These are phyloP conservation scores for Gossypium bickii DNA, from an alignment of 345 rosid species.

Conservation along the genomic window DNA sequence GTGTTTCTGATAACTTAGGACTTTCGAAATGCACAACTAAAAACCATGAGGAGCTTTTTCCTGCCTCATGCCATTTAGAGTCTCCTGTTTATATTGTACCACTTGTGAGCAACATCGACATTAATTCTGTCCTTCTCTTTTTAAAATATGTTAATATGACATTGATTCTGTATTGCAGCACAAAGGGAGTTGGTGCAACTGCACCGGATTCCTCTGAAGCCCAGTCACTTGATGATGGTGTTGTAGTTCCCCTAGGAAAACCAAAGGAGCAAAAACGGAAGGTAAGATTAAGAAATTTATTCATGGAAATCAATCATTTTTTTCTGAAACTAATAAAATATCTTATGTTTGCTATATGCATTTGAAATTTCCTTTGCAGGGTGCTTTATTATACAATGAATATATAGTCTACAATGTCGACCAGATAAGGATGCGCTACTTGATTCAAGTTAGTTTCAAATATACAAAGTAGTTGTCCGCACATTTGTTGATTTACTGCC, in stretches of 20 bases:
- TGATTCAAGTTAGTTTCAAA: conserved; percentile 73
- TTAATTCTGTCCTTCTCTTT: not conserved
- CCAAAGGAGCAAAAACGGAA: conserved; percentile 39
- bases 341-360: not conserved
- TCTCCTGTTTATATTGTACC: not conserved
- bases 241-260: conserved; percentile 72
- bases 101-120: not conserved
- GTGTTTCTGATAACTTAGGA: not conserved
- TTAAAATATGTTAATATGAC: not conserved
- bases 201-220: conserved; percentile 63
- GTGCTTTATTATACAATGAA: conserved; percentile 62
- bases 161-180: conserved; percentile 39
- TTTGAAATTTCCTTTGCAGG: conserved; percentile 42
- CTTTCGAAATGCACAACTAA: not conserved
- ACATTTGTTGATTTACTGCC: not conserved
- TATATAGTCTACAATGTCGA: conserved; percentile 80
- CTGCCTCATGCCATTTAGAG: not conserved
- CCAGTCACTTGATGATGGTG: conserved; percentile 55
- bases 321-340: not conserved
- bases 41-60: not conserved
- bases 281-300: conserved; percentile 17
- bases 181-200: conserved; percentile 76
- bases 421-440: conserved; percentile 75
- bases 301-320: not conserved
- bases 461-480: not conserved